Conservation (phyloP, 768 basidiomycete genomes). For the Termitomyces sp. region DNA sequence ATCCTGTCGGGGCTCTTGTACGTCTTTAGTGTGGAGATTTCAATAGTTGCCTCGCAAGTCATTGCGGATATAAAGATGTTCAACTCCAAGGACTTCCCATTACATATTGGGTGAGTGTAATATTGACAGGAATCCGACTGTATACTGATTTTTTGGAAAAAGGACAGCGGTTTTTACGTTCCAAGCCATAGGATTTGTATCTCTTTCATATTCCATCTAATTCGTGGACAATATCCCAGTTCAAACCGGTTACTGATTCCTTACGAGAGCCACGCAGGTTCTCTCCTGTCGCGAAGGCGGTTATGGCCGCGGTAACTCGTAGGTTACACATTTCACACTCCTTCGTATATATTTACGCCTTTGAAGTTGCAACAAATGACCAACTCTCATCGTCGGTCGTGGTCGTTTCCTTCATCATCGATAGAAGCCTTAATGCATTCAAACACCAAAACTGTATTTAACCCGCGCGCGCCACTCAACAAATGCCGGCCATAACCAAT, state of each 20-base stretch:
- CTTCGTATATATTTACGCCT: background rate
- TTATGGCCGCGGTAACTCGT: conserved; percentile 82
- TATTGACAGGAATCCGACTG: background rate
- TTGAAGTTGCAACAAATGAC: no score
- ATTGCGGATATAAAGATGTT: conserved; percentile 79
- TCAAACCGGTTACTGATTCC: conserved; percentile 93
- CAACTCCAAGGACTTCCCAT: conserved; percentile 83
- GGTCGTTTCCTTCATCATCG: no score
- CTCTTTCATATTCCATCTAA: conserved; percentile 48
- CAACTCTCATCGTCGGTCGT: no score
- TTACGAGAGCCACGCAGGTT: conserved; percentile 96
- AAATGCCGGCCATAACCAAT: conserved; percentile 58
- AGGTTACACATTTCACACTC: conserved; percentile 14
- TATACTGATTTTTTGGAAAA: background rate
- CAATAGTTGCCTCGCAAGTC: conserved; percentile 60
- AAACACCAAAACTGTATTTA: conserved; percentile 55
- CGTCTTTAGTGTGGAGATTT: conserved; percentile 79
- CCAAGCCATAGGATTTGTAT: conserved; percentile 89
- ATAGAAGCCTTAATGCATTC: no score
- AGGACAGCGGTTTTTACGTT: conserved; percentile 98
- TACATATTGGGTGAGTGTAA: conserved; percentile 77
- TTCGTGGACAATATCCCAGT: no score
- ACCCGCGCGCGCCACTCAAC: conserved; percentile 51
- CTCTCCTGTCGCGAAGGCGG: conserved; percentile 78
- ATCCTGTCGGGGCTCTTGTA: conserved; percentile 85